Base-by-base conservation (phyloP, 139 green algal genomes). In the Yamagishiella unicocca region DNA sequence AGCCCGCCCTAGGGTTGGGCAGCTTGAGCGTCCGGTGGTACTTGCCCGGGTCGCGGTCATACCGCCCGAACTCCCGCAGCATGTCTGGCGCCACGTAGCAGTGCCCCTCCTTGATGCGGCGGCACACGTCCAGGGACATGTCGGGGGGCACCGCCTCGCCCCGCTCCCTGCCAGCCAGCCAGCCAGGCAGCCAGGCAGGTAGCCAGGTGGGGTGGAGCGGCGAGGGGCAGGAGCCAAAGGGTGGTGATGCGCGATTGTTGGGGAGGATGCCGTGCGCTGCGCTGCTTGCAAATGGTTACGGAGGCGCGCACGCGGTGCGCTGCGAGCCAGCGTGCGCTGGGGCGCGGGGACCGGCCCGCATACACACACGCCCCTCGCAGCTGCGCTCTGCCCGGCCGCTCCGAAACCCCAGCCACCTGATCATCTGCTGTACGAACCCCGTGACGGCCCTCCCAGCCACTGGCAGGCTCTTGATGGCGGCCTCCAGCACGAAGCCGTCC, bases 401-500 rank as follows among this genome's bases (percentile, higher is more conserved):
- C n/a, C 64, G 4, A 72, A 72, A 8, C n/a, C 64, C 64, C 64
- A 33, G 72, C 2, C 83, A 89, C 88, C 92, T 84, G 21, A 96
- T 19, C 40, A 93, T 90, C 82, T 95, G 76, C 85, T 95, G 93
- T 37, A 95, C 76, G 31, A 91, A 90, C 21, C 58, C 31, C 10
- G 94, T 94, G 42, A 96, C 82, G 46, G 94, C 90, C 17, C 90
- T 54, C 27, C 96, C 96, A 35, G 93, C 96, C 66, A 97, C 83
- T 2, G 95, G 95, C n/a, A 97, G 93, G 37, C 77, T 92, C 50
- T 92, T 89, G 40, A 96, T 96, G 78, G 75, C 86, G 31, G 64
- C 89, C 31, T 89, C 90, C 22, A 98, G 89, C 27, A 97, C 96
- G 85, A 94, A 97, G 38, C 96, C 96, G 43, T 98, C 94, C 29